Conservation (phyloP, 371 early-diverging fungal genomes). For the Mucor piriformis region DNA sequence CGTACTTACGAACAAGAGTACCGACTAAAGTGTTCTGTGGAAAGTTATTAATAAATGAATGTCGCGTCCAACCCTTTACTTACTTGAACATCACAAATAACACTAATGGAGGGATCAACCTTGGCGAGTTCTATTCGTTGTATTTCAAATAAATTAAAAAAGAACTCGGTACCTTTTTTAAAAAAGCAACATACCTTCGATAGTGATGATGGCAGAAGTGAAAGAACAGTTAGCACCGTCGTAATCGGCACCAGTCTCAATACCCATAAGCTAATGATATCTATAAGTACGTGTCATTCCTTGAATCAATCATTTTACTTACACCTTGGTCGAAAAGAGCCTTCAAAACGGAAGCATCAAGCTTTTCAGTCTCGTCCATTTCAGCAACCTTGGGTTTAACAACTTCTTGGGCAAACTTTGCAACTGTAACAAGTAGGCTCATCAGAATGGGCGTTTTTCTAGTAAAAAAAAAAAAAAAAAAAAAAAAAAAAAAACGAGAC, state of each 20-base stretch:
- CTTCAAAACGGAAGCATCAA: conserved; percentile 81
- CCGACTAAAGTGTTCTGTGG: conserved; percentile 90
- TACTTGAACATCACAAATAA: conserved; percentile 94
- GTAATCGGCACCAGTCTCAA: conserved; percentile 85
- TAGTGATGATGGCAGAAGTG: conserved; percentile 88
- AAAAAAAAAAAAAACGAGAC: background rate
- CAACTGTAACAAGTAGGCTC: conserved; percentile 49
- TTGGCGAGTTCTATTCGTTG: conserved; percentile 80
- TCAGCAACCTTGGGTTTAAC: conserved; percentile 85
- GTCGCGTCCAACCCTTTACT: conserved; percentile 5
- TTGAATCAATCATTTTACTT: conserved; percentile 31
- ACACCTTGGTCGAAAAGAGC: conserved; percentile 92
- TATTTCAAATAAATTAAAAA: conserved; percentile 6
- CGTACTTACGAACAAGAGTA: conserved; percentile 93
- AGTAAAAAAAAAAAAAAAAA: background rate
- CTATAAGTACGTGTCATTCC: background rate
- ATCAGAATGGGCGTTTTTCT: background rate
- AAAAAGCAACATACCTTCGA: conserved; percentile 68
- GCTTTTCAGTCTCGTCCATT: conserved; percentile 93
- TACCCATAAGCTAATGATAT: conserved; percentile 84
- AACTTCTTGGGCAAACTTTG: conserved; percentile 83
- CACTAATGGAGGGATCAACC: conserved; percentile 93
- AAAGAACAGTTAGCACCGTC: conserved; percentile 91
- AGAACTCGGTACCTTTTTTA: background rate
- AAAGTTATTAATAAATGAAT: background rate